A percentile compares a stretch with the other conserved stretches of the same genome.
Conservation (phyloP, 495 filamentous ascomycete genomes). For the Astrocystis sublimbata region DNA sequence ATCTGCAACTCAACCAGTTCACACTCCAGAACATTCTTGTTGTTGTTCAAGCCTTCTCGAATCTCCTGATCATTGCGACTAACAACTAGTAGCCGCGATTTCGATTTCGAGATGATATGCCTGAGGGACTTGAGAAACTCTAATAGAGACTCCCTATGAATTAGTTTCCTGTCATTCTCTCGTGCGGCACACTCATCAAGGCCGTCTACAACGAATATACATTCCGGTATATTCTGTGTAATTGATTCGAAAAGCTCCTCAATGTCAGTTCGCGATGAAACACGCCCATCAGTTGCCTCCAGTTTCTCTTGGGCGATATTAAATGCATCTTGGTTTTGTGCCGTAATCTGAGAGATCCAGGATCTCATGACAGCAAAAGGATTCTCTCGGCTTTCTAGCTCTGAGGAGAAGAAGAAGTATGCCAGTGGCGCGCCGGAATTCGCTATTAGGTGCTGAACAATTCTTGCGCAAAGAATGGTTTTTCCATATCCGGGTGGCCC, state of each 20-base stretch:
- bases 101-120: slow-evolving; percentile 16
- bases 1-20: slow-evolving; percentile 22
- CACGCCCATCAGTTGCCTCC: slow-evolving; percentile 4
- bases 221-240: slow-evolving; percentile 21
- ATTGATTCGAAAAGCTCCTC: slow-evolving; percentile 23
- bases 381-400: slow-evolving; percentile 23
- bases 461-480: slow-evolving; percentile 29
- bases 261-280: slow-evolving; percentile 21
- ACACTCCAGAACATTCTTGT: background rate
- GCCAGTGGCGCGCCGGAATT: slow-evolving; percentile 15
- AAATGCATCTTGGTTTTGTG: slow-evolving; percentile 18
- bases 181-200: slow-evolving; percentile 31
- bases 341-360: slow-evolving; percentile 31
- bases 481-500: slow-evolving; percentile 36
- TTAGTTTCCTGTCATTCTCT: background rate
- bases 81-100: slow-evolving; percentile 25
- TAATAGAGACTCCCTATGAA: background rate
- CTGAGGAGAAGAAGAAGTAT: slow-evolving; percentile 32
- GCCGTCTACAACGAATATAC: slow-evolving; percentile 31
- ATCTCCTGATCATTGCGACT: slow-evolving; percentile 31
- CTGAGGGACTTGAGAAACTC: slow-evolving; percentile 24
- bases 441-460: slow-evolving; percentile 24
- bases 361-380: slow-evolving; percentile 28
- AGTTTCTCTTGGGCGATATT: slow-evolving; percentile 4
- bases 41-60: slow-evolving; percentile 18